Evolutionary conservation across 2,329 filamentous ascomycete species (phyloP).

Genomic region (Pseudogymnoascus verrucosus): DNA sequence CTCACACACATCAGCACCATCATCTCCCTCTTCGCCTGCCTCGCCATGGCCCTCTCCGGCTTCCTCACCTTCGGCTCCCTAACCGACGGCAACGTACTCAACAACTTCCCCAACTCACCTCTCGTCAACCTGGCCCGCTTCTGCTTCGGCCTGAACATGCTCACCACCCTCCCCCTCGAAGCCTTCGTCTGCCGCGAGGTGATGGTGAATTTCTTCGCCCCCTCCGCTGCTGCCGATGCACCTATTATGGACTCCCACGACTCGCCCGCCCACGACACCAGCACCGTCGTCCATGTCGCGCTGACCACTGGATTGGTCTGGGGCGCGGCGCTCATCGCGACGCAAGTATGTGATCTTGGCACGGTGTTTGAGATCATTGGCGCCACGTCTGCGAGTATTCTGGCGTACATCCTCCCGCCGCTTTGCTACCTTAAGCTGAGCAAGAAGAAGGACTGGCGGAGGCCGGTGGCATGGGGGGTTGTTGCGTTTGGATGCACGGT

Average conservation of each 20-base stretch:
- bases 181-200: slow-evolving; percentile 97
- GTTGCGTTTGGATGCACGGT: slow-evolving; percentile 77
- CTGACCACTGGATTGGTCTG: slow-evolving; percentile 80
- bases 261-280: slow-evolving; percentile 57
- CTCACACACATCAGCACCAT: slow-evolving; percentile 92
- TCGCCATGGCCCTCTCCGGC: slow-evolving; percentile 78
- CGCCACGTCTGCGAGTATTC: slow-evolving; percentile 83
- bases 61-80: slow-evolving; percentile 90
- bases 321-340: slow-evolving; percentile 64
- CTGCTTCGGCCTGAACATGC: slow-evolving; percentile 97
- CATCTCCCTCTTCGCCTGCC: slow-evolving; percentile 85
- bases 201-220: slow-evolving; percentile 77
- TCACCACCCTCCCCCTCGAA: slow-evolving; percentile 91
- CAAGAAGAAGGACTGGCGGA: slow-evolving; percentile 60
- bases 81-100: slow-evolving; percentile 91
- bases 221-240: slow-evolving; percentile 19
- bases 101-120: slow-evolving; percentile 84
- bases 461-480: slow-evolving; percentile 61
- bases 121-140: slow-evolving; percentile 93
- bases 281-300: slow-evolving; percentile 69
- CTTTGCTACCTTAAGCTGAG: slow-evolving; percentile 93
- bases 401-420: slow-evolving; percentile 92
- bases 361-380: slow-evolving; percentile 94
- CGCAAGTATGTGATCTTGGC: slow-evolving; percentile 88
- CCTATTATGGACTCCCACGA: slow-evolving; percentile 33